Conservation (phyloP, 495 filamentous ascomycete genomes). For the Neurospora sp. region DNA sequence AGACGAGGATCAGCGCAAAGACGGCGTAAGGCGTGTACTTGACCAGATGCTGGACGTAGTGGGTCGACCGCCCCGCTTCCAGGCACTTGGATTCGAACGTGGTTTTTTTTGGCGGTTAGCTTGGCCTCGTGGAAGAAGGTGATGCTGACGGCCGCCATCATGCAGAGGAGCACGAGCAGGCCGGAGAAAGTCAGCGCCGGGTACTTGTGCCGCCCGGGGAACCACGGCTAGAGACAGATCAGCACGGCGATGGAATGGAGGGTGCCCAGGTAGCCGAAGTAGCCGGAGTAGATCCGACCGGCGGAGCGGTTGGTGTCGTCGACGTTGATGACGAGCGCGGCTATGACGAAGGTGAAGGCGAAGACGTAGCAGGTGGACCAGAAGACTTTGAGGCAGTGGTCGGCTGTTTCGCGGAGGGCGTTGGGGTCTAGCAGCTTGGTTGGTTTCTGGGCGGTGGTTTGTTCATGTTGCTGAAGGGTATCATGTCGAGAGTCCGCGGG, state of each 20-base stretch:
- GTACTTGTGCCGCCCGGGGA: background rate
- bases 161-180: background rate
- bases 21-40: background rate
- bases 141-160: background rate
- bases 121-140: background rate
- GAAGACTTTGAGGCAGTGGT: background rate
- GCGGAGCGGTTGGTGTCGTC: background rate
- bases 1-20: background rate
- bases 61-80: background rate
- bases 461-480: background rate
- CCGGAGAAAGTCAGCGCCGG: background rate
- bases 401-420: background rate
- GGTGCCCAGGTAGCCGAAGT: constrained; percentile 75
- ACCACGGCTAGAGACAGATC: background rate
- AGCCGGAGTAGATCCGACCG: constrained; percentile 26
- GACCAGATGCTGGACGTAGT: background rate
- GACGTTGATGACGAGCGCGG: background rate
- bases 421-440: background rate
- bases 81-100: background rate
- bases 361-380: background rate
- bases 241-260: constrained; percentile 73
- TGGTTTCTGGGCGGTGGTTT: background rate
- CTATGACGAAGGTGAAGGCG: background rate
- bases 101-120: background rate
- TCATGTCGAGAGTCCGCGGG: background rate